These are phyloP conservation scores for Plantago elongata DNA, from an alignment of 257 asterid genomes.

Conservation along the genomic window DNA sequence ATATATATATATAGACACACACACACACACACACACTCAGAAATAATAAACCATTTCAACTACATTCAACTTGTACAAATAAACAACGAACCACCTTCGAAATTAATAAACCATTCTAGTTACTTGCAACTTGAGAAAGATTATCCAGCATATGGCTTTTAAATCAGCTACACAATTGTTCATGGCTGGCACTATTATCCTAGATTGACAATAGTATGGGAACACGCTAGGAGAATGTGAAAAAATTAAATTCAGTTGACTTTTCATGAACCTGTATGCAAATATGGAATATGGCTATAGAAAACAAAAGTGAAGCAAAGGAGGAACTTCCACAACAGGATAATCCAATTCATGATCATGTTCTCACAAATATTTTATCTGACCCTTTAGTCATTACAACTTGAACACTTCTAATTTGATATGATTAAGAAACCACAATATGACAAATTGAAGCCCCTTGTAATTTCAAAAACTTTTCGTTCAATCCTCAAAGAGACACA, in stretches of 20 bases:
- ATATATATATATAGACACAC: no score
- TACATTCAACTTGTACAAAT: no score
- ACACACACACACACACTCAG: no score
- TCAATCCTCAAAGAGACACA: no score
- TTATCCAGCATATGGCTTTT: background rate
- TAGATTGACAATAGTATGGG: background rate
- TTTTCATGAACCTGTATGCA: background rate
- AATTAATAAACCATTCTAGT: background rate
- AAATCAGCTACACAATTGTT: background rate
- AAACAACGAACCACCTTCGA: background rate
- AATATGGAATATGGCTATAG: background rate
- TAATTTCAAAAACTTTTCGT: no score
- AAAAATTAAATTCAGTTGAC: background rate
- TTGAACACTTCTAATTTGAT: no score
- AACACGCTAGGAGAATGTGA: background rate
- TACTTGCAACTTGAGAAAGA: background rate
- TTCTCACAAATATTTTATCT: no score
- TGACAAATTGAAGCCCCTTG: no score
- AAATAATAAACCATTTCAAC: no score
- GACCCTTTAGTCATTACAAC: no score
- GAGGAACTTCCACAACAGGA: background rate
- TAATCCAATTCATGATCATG: background rate
- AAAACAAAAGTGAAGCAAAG: background rate
- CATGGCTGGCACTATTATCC: background rate
- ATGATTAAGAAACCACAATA: no score